These are phyloP conservation scores for Lycium barbarum DNA, from an alignment of 257 asterid genomes.

Conservation along the genomic window DNA sequence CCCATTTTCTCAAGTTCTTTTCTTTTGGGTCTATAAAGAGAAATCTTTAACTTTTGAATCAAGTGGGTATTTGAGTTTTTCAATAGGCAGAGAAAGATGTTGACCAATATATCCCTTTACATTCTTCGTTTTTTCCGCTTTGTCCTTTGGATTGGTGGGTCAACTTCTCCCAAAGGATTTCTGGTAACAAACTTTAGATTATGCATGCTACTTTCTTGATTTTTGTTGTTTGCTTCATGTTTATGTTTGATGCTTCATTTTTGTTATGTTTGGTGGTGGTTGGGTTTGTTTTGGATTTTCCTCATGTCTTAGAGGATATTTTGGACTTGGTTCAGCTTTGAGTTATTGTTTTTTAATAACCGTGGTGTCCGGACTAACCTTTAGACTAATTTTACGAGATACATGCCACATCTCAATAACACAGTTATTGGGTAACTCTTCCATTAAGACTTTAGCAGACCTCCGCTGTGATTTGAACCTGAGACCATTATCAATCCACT, in stretches of 20 bases:
- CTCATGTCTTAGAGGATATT: not conserved
- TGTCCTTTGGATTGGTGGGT: conserved; percentile 46
- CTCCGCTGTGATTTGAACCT: not conserved
- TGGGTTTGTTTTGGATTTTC: not conserved
- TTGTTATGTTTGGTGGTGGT: conserved; percentile 19
- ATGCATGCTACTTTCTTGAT: conserved; percentile 20
- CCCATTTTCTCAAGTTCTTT: not conserved
- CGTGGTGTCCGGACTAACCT: not conserved
- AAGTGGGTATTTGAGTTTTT: no score
- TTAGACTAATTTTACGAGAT: no score
- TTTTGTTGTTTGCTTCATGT: not conserved
- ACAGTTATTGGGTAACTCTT: not conserved
- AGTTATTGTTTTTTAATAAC: not conserved
- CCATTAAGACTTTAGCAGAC: no score
- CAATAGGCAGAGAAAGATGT: not conserved
- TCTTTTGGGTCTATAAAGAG: not conserved
- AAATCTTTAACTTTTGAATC: no score
- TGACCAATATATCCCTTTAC: conserved; percentile 34
- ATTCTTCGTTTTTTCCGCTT: conserved; percentile 1
- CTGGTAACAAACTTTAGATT: conserved; percentile 27
- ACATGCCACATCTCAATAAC: not conserved
- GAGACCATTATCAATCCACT: not conserved
- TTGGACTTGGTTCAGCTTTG: no score
- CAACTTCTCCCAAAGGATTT: conserved; percentile 35
- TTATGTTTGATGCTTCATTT: conserved; percentile 17